Base-by-base conservation (phyloP, 176 grass and related monocot genomes). In the Chrysopogon serrulatus region DNA sequence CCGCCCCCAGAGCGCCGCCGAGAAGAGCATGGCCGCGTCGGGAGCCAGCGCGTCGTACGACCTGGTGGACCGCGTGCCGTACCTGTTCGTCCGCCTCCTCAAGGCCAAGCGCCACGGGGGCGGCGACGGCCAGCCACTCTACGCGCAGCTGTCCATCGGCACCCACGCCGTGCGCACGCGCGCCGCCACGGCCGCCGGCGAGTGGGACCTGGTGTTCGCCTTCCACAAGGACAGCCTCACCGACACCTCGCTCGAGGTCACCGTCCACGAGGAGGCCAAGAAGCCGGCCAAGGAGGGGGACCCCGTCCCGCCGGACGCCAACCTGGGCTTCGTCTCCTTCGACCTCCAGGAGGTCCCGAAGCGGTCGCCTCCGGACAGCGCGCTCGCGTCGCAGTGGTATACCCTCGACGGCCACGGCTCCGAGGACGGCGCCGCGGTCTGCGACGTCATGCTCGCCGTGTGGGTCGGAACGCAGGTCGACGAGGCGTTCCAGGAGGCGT, bases 361-460 rank as follows among this genome's bases (percentile, higher is more conserved):
- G 45, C 82, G 93, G 21, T 93, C 91, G 41, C 88, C 96, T 3
- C 96, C 91, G 10, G 96, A 99, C 88, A 96, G 93, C 47, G 63
- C 93, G n/a, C 91, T 99, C 27, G 96, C 96, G 3, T 88, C 96
- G n/a, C 96, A 99, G 70, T 99, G 96, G 96, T 99, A 99, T 75
- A 94, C 96, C 18, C 86, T 99, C 43, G 93, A 94, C 23, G 83
- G 88, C 19, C 81, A 87, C 86, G 5, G 59, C 12, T 63, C 47
- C 71, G 85, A 88, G 60, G 83, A 75, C 24, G 66, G 51, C 62
- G 43, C 74, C 3, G 77, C 76, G 11, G 77, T 79, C 16, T 92
- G 83, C 56, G 96, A 99, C 73, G 91, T 96, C 32, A 99, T 99
- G 96, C 88, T 99, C 31, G 91, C 93, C 36, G 93, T 94, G 11